Evolutionary conservation across 2,329 filamentous ascomycete species (phyloP).

Genomic region (Xylaria sp.): DNA sequence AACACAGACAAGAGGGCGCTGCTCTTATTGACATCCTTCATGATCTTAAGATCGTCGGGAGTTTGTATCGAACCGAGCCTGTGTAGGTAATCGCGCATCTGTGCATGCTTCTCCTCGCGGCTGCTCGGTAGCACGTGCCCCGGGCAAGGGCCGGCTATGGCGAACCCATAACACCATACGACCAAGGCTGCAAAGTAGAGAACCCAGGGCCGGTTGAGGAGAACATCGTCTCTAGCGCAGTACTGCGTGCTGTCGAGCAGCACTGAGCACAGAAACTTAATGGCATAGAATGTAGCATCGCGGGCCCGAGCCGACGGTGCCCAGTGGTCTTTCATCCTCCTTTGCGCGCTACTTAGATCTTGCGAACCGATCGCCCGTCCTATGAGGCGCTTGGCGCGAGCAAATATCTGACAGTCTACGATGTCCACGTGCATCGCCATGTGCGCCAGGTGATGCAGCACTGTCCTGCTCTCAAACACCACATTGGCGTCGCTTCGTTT

Average conservation of each 20-base stretch:
- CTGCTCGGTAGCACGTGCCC: slow-evolving; percentile 58
- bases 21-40: slow-evolving; percentile 81
- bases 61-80: slow-evolving; percentile 73
- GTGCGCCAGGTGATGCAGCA: slow-evolving; percentile 90
- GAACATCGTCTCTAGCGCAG: slow-evolving; percentile 82
- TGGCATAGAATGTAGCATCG: slow-evolving; percentile 89
- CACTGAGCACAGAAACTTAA: slow-evolving; percentile 87
- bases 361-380: slow-evolving; percentile 83
- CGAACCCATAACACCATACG: slow-evolving; percentile 94
- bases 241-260: slow-evolving; percentile 72
- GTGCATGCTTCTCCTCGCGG: slow-evolving; percentile 69
- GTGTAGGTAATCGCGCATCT: slow-evolving; percentile 81
- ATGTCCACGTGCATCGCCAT: slow-evolving; percentile 99
- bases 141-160: slow-evolving; percentile 79
- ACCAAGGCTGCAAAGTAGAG: slow-evolving; percentile 91
- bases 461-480: slow-evolving; percentile 85
- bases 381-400: slow-evolving; percentile 81
- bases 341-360: slow-evolving; percentile 79
- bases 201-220: slow-evolving; percentile 93
- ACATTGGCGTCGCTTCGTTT: slow-evolving; percentile 68
- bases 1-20: slow-evolving; percentile 82
- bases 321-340: slow-evolving; percentile 88
- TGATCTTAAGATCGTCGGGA: slow-evolving; percentile 76
- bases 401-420: slow-evolving; percentile 96
- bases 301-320: slow-evolving; percentile 85